A percentile compares a stretch with the other conserved stretches of the same genome.
These are phyloP conservation scores for Mucor ambiguus DNA, from an alignment of 371 early-diverging fungal species.

Conservation along the genomic window DNA sequence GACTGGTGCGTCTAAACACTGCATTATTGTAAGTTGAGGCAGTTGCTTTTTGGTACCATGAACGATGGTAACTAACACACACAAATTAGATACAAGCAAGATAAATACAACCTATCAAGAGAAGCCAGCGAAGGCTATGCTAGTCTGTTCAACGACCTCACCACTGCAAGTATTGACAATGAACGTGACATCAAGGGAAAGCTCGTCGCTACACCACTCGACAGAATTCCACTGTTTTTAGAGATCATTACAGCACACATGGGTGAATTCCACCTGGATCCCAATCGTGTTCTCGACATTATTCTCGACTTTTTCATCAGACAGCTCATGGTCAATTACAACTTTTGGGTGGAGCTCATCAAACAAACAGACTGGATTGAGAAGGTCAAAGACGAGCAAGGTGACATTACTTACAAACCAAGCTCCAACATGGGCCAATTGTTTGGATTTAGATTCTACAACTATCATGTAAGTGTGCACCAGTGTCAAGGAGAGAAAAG, in stretches of 20 bases:
- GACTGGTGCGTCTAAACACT: constrained; percentile 69
- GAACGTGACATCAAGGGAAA: constrained; percentile 32
- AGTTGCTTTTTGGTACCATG: not conserved
- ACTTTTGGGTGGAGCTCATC: constrained; percentile 79
- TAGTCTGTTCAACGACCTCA: constrained; percentile 73
- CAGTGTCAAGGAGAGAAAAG: not conserved
- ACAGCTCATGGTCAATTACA: constrained; percentile 71
- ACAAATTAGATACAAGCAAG: constrained; percentile 78
- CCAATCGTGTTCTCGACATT: constrained; percentile 86
- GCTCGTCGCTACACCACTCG: constrained; percentile 32
- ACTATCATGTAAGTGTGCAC: constrained; percentile 50
- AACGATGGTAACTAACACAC: not conserved
- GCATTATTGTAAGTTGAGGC: constrained; percentile 53
- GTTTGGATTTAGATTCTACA: constrained; percentile 86
- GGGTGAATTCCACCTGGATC: constrained; percentile 87
- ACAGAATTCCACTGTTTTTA: constrained; percentile 42
- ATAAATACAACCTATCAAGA: constrained; percentile 87
- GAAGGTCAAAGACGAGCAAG: constrained; percentile 12
- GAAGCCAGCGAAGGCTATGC: constrained; percentile 91
- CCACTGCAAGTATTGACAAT: constrained; percentile 40
- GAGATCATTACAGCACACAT: constrained; percentile 55
- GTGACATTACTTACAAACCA: constrained; percentile 17
- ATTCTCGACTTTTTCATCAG: constrained; percentile 80
- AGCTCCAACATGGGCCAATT: constrained; percentile 67
- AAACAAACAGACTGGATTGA: constrained; percentile 72